A percentile compares a stretch with the other conserved stretches of the same genome.
Conservation (phyloP, 2,329 filamentous ascomycete species). For the Chaetothyriales sp. region DNA sequence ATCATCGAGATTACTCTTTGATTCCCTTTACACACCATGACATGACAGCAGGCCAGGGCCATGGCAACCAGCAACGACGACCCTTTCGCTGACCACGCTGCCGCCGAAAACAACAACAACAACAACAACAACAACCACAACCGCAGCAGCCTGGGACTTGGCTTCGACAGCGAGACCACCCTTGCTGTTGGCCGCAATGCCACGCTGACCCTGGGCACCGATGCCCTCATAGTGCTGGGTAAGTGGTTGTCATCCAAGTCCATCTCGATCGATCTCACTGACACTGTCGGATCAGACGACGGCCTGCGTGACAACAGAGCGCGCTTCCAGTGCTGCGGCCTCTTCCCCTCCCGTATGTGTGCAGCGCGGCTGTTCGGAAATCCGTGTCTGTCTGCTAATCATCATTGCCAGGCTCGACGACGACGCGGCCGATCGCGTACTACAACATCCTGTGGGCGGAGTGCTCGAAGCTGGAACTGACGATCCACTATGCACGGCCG, state of each 20-base stretch:
- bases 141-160: slow-evolving; percentile 19
- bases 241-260: too few relatives aligned
- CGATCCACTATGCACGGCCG: slow-evolving; percentile 56
- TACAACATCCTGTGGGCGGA: slow-evolving; percentile 78
- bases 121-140: background rate
- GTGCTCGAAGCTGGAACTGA: slow-evolving; percentile 43
- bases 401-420: slow-evolving; percentile 27
- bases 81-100: background rate
- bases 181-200: slow-evolving; percentile 42
- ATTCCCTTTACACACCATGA: too few relatives aligned
- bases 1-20: background rate
- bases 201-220: slow-evolving; percentile 44
- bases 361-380: background rate
- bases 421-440: slow-evolving; percentile 50
- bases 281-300: slow-evolving; percentile 8
- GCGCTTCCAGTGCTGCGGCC: slow-evolving; percentile 40
- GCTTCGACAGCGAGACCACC: slow-evolving; percentile 27
- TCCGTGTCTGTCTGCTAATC: background rate
- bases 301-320: slow-evolving; percentile 4
- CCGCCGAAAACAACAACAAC: background rate
- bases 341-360: slow-evolving; percentile 36
- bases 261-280: slow-evolving; percentile 2
- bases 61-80: background rate
- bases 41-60: background rate
- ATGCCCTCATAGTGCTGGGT: slow-evolving; percentile 47